These are phyloP conservation scores for Massospora cicadina DNA, from an alignment of 371 early-diverging fungal genomes.

Conservation along the genomic window DNA sequence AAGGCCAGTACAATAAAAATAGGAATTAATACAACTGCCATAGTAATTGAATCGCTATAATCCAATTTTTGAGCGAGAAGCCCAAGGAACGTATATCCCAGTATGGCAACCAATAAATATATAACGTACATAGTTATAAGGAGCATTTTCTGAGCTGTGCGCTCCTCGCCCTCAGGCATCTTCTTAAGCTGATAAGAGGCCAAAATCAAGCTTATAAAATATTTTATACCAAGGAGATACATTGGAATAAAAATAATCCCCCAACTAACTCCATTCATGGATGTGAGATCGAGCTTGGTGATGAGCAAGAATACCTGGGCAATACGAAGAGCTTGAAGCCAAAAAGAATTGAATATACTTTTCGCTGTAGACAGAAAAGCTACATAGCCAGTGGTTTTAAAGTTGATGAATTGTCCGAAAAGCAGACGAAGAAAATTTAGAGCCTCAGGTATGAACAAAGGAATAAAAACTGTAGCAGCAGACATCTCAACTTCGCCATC, in stretches of 20 bases:
- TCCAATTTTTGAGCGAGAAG: slow-evolving; percentile 45
- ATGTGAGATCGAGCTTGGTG: slow-evolving; percentile 31
- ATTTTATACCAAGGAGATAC: slow-evolving; percentile 43
- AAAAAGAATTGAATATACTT: slow-evolving; percentile 24
- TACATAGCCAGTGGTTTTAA: slow-evolving; percentile 1
- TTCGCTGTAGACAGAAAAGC: slow-evolving; percentile 10
- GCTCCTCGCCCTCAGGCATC: slow-evolving; percentile 27
- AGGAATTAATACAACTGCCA: slow-evolving; percentile 53
- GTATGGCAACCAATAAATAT: slow-evolving; percentile 27
- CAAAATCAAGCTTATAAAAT: slow-evolving; percentile 25
- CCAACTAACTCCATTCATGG: slow-evolving; percentile 35
- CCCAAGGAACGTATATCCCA: slow-evolving; percentile 52
- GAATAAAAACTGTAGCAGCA: slow-evolving; percentile 38
- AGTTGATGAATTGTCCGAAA: slow-evolving; percentile 12
- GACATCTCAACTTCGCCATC: slow-evolving; percentile 28
- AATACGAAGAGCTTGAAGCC: slow-evolving; percentile 35
- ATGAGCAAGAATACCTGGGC: slow-evolving; percentile 35
- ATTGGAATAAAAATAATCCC: slow-evolving; percentile 58
- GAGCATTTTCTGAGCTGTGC: slow-evolving; percentile 24
- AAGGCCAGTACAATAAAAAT: slow-evolving; percentile 54
- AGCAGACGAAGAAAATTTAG: slow-evolving; percentile 22
- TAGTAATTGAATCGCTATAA: slow-evolving; percentile 23
- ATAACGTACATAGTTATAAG: slow-evolving; percentile 26
- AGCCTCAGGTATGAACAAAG: slow-evolving; percentile 47
- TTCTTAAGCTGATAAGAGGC: slow-evolving; percentile 26